Evolutionary conservation across 2,329 filamentous ascomycete genomes (phyloP), one percentile per base, ranked within the genome.

Genomic region (Aspergillus latus): DNA sequence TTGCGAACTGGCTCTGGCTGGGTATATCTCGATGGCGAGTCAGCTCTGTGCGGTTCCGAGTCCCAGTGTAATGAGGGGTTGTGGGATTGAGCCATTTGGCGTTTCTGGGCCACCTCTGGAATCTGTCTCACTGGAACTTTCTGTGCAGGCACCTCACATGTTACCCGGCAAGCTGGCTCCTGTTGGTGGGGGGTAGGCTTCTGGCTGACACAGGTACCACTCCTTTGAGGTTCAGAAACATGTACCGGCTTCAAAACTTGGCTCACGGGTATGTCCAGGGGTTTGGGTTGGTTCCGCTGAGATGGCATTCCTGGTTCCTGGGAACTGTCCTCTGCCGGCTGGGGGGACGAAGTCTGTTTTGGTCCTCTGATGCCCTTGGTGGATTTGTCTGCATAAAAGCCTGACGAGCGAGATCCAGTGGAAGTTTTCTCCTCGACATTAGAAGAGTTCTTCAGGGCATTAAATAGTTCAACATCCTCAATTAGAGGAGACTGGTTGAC

Each of bases 401-500:
- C 63, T 8, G 70, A 70, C 21, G 66, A 68, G 36, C 62, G 48
- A 57, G 60, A 64, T 40, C 56, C 64, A 29, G 64, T 57, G 43
- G 48, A 58, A 29, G 58, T 49, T 3, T 56, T 58, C 49, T 56
- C 65, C 52, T 52, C 64, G 51, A 54, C 43, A 49, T 58, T 50
- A 62, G 52, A 49, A 64, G 43, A 47, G 34, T 40, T 9, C 28
- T 56, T 30, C 39, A 59, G 49, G 56, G 56, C 36, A 60, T 58
- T 44, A 36, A 63, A 52, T 15, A 49, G 37, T 26, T 54, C 52
- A 13, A 60, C 54, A 48, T 72, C 62, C 52, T 76, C 56, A 45
- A 80, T 71, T 43, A 80, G 67, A 5, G 77, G 77, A 53, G 70
- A 70, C 59, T 80, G 78, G 59, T 79, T 75, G 58, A 78, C 64